phyloP scores from a whole-genome alignment of 1,284 basidiomycete species.

The Cutaneotrichosporon dermatis region DNA sequence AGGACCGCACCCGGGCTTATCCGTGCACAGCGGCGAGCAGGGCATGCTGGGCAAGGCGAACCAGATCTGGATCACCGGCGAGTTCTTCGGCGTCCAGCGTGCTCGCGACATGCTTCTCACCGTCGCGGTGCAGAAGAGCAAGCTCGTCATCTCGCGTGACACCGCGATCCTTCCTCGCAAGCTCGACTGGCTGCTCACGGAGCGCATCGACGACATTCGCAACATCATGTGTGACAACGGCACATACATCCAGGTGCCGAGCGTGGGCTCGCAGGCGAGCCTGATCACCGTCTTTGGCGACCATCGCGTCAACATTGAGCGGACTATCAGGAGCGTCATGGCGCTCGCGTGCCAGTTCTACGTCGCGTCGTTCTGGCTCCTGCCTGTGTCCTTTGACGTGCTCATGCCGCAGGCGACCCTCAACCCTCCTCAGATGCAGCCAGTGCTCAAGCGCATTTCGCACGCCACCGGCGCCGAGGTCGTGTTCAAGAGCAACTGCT shows the following conservation, averaged over 20 bases:
- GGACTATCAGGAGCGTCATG: constrained; percentile 94
- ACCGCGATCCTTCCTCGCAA: constrained; percentile 92
- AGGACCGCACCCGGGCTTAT: constrained; percentile 39
- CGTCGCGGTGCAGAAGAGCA: constrained; percentile 82
- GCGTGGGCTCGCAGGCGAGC: constrained; percentile 67
- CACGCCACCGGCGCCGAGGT: constrained; percentile 85
- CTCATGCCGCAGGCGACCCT: constrained; percentile 70
- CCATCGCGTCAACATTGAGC: constrained; percentile 88
- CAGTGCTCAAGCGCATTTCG: constrained; percentile 80
- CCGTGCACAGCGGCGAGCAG: constrained; percentile 52
- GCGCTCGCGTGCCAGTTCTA: constrained; percentile 92
- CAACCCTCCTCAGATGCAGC: constrained; percentile 77
- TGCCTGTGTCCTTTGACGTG: constrained; percentile 89
- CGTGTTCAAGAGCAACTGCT: constrained; percentile 95
- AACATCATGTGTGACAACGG: constrained; percentile 93
- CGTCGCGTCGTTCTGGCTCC: constrained; percentile 90
- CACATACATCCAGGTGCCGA: constrained; percentile 89
- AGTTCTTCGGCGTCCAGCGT: constrained; percentile 92
- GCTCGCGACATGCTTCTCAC: constrained; percentile 93
- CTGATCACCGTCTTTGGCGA: constrained; percentile 92
- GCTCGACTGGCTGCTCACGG: constrained; percentile 95
- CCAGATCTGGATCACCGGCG: constrained; percentile 92
- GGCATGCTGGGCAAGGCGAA: constrained; percentile 53
- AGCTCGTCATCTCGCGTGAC: constrained; percentile 84
- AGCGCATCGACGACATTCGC: constrained; percentile 84